phyloP scores from a whole-genome alignment of 164 flowering plant species.

The Santalum album region DNA sequence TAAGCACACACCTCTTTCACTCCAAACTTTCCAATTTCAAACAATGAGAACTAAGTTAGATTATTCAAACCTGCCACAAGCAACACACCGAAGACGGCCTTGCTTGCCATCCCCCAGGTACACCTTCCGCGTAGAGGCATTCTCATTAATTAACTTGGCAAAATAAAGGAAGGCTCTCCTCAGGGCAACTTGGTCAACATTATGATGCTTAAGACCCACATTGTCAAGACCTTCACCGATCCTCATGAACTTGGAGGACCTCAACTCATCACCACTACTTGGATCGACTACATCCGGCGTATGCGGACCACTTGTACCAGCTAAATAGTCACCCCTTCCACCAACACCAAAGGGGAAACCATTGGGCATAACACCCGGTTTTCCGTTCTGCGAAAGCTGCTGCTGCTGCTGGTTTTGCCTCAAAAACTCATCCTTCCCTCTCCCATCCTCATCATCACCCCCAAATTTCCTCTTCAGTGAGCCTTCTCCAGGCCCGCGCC shows the following conservation, averaged over 20 bases:
- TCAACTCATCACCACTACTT: neutral
- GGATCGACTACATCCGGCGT: neutral
- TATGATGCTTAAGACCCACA: neutral
- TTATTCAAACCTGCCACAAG: neutral
- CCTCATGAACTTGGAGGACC: neutral
- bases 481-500: neutral
- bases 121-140: neutral
- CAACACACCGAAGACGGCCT: neutral
- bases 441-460: neutral
- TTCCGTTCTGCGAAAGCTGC: no score
- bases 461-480: neutral
- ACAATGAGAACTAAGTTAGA: neutral
- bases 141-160: neutral
- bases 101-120: neutral
- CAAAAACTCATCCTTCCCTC: neutral
- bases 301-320: neutral
- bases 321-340: neutral
- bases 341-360: neutral
- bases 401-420: neutral
- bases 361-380: neutral
- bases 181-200: neutral
- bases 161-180: neutral
- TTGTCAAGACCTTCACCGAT: neutral
- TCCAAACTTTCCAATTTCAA: no score
- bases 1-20: no score